phyloP scores from a whole-genome alignment of 805 yeast species.

The Zygosaccharomyces kombuchaensis region DNA sequence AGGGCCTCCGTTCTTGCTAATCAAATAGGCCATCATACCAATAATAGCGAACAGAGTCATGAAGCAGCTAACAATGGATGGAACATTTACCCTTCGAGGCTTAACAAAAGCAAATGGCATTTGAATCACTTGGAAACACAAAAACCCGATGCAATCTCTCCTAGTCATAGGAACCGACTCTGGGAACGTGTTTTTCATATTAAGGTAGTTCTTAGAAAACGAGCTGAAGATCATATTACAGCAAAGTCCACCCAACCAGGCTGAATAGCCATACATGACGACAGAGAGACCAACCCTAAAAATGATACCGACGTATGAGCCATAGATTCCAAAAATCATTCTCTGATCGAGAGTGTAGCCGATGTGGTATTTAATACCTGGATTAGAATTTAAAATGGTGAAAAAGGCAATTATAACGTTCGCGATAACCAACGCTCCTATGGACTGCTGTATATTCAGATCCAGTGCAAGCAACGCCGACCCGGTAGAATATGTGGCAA shows the following conservation, averaged over 20 bases:
- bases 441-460: slow-evolving; percentile 28
- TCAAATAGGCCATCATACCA: slow-evolving; percentile 34
- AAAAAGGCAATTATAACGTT: slow-evolving; percentile 19
- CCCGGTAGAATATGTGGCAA: slow-evolving; percentile 38
- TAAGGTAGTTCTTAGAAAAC: slow-evolving; percentile 25
- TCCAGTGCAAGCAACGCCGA: slow-evolving; percentile 29
- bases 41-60: slow-evolving; percentile 32
- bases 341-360: slow-evolving; percentile 39
- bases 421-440: slow-evolving; percentile 30
- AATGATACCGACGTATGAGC: slow-evolving; percentile 35
- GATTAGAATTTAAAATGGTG: slow-evolving; percentile 25
- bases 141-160: slow-evolving; percentile 39
- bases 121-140: slow-evolving; percentile 38
- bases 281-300: slow-evolving; percentile 37
- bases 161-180: slow-evolving; percentile 36
- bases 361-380: slow-evolving; percentile 35
- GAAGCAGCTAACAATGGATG: slow-evolving; percentile 27
- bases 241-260: slow-evolving; percentile 38
- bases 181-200: slow-evolving; percentile 29
- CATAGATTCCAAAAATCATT: slow-evolving; percentile 37
- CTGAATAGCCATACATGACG: slow-evolving; percentile 41
- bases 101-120: slow-evolving; percentile 30
- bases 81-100: slow-evolving; percentile 33
- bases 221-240: slow-evolving; percentile 33
- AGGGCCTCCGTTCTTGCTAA: slow-evolving; percentile 32